Base-by-base conservation (phyloP, 331 rosid genomes). In the Ulmus americana region DNA sequence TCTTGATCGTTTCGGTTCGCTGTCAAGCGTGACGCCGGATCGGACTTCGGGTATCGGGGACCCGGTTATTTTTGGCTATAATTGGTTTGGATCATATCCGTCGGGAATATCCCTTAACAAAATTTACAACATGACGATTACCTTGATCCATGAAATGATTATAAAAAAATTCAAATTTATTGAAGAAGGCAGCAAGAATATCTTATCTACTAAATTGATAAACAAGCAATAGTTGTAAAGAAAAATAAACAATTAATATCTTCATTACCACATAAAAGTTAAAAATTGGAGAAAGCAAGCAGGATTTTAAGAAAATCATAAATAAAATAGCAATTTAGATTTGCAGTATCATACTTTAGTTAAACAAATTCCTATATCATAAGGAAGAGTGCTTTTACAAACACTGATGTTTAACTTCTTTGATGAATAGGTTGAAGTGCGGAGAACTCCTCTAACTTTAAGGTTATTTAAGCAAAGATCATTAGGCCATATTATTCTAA, bases 401-500 rank as follows among this genome's bases (percentile, higher is more conserved):
- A 86, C 95, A 72, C 83, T 87, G 70, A 94, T 72, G 56, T 89
- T 79, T 74, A 94, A 94, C 84, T 89, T 87, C 77, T 77, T 79
- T 3, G 82, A 85, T 71, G 12, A 80, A 72, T 83, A 89, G 2
- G 88, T 84, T 59, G 99, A 94, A 38, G 91, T 85, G 83, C 97
- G 85, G 42, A 94, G 79, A 82, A 94, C 72, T 82, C 97, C 99
- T 74, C 97, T 97, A 66, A 94, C 78, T 78, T 94, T 94, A 63
- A 80, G 83, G 69, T 87, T 90, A 66, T 85, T 85, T 58, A 89
- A 65, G 72, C 87, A 94, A 50, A 94, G 90, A 79, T 94, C 98
- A 79, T 94, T 94, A 39, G 97, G 99, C 99, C 97, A 94, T 86
- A 89, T 87, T 78, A 94, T 94, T 75, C 71, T 90, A 73, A 85